Percentiles rank a stretch among this genome's conserved stretches.
Conservation (phyloP, 768 basidiomycete genomes). For the Lactarius hengduanensis region DNA sequence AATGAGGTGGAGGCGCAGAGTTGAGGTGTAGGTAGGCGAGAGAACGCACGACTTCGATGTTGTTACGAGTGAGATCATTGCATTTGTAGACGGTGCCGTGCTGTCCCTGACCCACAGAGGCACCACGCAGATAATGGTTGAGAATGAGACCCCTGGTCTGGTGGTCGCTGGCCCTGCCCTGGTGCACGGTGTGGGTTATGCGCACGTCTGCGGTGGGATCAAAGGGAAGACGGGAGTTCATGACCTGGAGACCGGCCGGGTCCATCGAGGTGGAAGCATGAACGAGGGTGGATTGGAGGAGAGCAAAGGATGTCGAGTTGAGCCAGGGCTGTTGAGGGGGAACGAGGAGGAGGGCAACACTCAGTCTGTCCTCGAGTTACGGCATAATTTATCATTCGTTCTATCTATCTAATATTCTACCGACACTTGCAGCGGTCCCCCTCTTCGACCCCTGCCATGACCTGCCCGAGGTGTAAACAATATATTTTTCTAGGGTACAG, state of each 20-base stretch:
- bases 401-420: background rate
- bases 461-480: conserved; percentile 34
- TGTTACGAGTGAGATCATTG: conserved; percentile 44
- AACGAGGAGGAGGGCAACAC: background rate
- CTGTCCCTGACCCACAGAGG: conserved; percentile 80
- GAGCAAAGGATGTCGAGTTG: background rate
- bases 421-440: conserved; percentile 48
- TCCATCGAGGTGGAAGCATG: conserved; percentile 26
- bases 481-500: background rate
- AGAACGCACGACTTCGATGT: conserved; percentile 44
- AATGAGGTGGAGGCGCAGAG: conserved; percentile 6
- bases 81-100: conserved; percentile 89
- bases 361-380: conserved; percentile 2
- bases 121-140: conserved; percentile 83
- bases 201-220: conserved; percentile 27
- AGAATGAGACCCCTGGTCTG: conserved; percentile 48
- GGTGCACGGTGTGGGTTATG: conserved; percentile 31
- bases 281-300: conserved; percentile 6
- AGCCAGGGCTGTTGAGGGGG: background rate
- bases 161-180: conserved; percentile 38
- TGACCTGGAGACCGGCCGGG: conserved; percentile 26
- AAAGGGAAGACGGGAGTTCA: conserved; percentile 21
- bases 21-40: conserved; percentile 35
- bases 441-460: conserved; percentile 50
- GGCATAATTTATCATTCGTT: conserved; percentile 14